phyloP scores from a whole-genome alignment of 306 rosid genomes.

The Lathyrus tuberosus region DNA sequence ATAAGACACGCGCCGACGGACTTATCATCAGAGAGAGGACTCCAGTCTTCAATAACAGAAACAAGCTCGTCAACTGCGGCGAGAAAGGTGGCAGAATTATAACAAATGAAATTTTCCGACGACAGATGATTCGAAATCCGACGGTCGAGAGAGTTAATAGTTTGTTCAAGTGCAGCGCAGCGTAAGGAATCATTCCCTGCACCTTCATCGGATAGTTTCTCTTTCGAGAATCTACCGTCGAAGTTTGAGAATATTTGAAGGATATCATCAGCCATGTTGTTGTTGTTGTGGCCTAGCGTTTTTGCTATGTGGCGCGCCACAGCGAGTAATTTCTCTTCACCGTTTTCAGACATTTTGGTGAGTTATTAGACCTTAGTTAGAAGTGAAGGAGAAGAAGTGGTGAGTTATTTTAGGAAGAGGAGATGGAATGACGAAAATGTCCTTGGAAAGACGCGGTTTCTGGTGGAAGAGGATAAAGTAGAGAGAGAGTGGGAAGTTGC shows the following conservation, averaged over 20 bases:
- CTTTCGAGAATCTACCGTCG: constrained; percentile 85
- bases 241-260: constrained; percentile 78
- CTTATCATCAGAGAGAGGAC: constrained; percentile 60
- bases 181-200: constrained; percentile 46
- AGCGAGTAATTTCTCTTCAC: constrained; percentile 79
- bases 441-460: constrained; percentile 48
- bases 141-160: constrained; percentile 60
- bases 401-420: too few relatives aligned
- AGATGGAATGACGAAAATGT: constrained; percentile 26
- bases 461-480: not conserved
- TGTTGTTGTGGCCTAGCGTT: constrained; percentile 69
- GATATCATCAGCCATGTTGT: constrained; percentile 77
- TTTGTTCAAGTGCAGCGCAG: constrained; percentile 54
- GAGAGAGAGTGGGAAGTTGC: not conserved
- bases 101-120: constrained; percentile 58
- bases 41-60: constrained; percentile 61
- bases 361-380: not conserved
- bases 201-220: constrained; percentile 50
- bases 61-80: constrained; percentile 68
- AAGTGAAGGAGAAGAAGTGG: not conserved
- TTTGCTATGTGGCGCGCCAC: constrained; percentile 91
- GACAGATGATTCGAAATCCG: constrained; percentile 66
- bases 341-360: constrained; percentile 69
- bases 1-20: constrained; percentile 51
- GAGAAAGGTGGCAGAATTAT: constrained; percentile 64